phyloP scores from a whole-genome alignment of 1,284 basidiomycete genomes.

The Moesziomyces antarcticus region DNA sequence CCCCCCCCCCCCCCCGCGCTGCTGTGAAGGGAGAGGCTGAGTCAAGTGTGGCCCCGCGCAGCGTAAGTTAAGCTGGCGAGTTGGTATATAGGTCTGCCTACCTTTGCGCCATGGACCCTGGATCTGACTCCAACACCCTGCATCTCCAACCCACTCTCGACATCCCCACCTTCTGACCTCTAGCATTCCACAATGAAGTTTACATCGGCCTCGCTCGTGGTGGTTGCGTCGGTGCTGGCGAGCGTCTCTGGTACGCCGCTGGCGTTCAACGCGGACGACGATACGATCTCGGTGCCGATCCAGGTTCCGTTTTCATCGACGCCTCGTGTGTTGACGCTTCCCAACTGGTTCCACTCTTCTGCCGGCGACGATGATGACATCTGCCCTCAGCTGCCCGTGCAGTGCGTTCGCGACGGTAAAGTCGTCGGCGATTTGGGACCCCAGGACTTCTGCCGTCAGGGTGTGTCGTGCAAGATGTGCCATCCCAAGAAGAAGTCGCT shows the following conservation, averaged over 20 bases:
- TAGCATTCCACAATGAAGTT: slow-evolving; percentile 29
- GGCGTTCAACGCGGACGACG: slow-evolving; percentile 33
- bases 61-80: too few relatives aligned
- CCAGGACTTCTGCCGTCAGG: slow-evolving; percentile 39
- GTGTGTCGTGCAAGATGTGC: slow-evolving; percentile 30
- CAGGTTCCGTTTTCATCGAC: slow-evolving; percentile 41
- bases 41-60: too few relatives aligned
- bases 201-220: slow-evolving; percentile 16
- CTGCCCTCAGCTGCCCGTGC: slow-evolving; percentile 40
- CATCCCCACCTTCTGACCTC: neutral
- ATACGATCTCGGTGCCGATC: slow-evolving; percentile 44
- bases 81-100: too few relatives aligned
- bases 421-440: slow-evolving; percentile 45
- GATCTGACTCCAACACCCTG: neutral
- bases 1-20: too few relatives aligned
- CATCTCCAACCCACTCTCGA: neutral
- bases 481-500: slow-evolving; percentile 43
- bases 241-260: slow-evolving; percentile 20
- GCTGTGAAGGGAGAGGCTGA: too few relatives aligned
- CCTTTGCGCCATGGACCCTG: too few relatives aligned
- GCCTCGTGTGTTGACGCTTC: slow-evolving; percentile 31
- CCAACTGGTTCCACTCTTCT: slow-evolving; percentile 41
- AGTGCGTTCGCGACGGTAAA: slow-evolving; percentile 45
- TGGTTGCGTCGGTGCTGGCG: slow-evolving; percentile 25
- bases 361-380: slow-evolving; percentile 36